A percentile compares a stretch with the other conserved stretches of the same genome.
Conservation (phyloP, 2,329 filamentous ascomycete genomes). For the Penicillium brevicompactum region DNA sequence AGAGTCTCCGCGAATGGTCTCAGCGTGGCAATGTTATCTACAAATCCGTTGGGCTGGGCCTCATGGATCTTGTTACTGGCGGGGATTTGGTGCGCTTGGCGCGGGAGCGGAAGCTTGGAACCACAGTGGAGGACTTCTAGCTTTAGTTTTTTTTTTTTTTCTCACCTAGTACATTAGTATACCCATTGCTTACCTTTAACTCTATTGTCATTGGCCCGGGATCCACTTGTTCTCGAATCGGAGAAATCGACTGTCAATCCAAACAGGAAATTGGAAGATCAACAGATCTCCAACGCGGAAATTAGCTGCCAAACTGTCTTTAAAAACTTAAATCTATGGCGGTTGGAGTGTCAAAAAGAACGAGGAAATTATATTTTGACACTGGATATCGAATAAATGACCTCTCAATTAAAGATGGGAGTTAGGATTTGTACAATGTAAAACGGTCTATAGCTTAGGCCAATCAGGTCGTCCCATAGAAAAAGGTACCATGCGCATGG, state of each 20-base stretch:
- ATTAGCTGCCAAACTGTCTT: not conserved
- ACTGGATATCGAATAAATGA: not conserved
- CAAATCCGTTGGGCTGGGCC: slow-evolving; percentile 67
- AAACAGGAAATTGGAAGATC: slow-evolving; percentile 4
- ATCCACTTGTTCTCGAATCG: not conserved
- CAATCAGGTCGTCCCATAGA: not conserved
- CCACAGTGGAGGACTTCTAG: slow-evolving; percentile 47
- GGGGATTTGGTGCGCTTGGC: slow-evolving; percentile 60
- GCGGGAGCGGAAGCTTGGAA: slow-evolving; percentile 58
- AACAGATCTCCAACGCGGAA: slow-evolving; percentile 3
- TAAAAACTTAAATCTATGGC: not conserved
- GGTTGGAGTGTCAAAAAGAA: no score
- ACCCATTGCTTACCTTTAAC: slow-evolving; percentile 9
- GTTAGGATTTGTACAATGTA: no score
- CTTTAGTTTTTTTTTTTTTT: not conserved
- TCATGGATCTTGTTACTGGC: slow-evolving; percentile 70
- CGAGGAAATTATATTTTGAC: not conserved
- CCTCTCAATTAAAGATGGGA: no score
- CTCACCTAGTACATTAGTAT: slow-evolving; percentile 2
- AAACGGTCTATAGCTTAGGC: not conserved
- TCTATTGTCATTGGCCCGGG: not conserved
- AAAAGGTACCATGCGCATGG: not conserved
- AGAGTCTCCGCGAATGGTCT: slow-evolving; percentile 60
- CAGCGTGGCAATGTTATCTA: slow-evolving; percentile 67
- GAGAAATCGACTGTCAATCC: not conserved